Conservation (phyloP, 495 filamentous ascomycete species). For the Tuber borchii region DNA sequence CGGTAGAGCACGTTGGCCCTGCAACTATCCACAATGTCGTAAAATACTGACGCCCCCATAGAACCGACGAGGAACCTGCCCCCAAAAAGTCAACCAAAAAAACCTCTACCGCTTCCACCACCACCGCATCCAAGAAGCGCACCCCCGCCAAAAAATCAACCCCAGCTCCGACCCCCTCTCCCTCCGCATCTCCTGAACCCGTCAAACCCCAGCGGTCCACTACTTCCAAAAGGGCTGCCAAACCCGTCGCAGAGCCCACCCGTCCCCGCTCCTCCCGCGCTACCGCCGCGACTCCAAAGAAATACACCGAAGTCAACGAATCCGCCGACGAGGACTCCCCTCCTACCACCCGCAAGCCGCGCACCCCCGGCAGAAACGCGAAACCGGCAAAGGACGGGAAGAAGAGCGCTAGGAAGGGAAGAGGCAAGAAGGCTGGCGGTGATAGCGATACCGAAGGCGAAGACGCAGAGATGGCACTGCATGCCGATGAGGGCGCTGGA, state of each 20-base stretch:
- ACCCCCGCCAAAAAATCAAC: background rate
- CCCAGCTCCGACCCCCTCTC: background rate
- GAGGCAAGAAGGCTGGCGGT: background rate
- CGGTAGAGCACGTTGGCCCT: conserved; percentile 7
- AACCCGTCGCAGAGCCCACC: background rate
- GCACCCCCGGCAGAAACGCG: background rate
- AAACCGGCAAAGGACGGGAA: background rate
- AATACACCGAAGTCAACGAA: background rate
- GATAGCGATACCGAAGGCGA: background rate
- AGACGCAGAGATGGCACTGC: background rate
- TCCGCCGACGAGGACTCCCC: background rate
- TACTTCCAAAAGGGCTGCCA: background rate
- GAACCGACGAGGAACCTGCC: background rate
- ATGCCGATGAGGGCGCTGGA: background rate
- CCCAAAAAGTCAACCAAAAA: background rate
- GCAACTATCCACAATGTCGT: background rate
- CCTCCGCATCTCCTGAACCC: background rate
- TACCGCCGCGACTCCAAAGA: background rate
- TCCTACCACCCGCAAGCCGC: background rate
- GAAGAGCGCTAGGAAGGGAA: background rate
- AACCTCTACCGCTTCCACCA: background rate
- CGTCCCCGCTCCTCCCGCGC: background rate
- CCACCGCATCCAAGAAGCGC: background rate
- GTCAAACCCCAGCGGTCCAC: background rate
- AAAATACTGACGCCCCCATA: background rate